Percentiles rank a stretch among this genome's conserved stretches.
These are phyloP conservation scores for Neltuma alba DNA, from an alignment of 306 rosid species.

Conservation along the genomic window DNA sequence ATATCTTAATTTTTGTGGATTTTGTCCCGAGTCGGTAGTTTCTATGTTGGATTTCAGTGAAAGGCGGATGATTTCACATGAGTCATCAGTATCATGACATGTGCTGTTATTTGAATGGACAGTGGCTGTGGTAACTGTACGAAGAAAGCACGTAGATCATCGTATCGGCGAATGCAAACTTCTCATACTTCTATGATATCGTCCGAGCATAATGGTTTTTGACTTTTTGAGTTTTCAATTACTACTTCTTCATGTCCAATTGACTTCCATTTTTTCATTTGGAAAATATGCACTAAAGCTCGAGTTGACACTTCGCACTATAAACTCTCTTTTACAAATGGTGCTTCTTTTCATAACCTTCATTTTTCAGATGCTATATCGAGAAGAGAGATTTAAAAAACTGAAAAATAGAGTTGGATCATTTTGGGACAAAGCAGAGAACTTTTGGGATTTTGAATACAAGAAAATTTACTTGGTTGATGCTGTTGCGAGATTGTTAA, in stretches of 20 bases:
- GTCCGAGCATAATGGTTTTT: background rate
- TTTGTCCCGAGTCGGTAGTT: background rate
- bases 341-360: background rate
- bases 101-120: constrained; percentile 24
- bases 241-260: too few relatives aligned
- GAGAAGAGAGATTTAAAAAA: background rate
- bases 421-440: background rate
- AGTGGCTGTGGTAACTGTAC: constrained; percentile 21
- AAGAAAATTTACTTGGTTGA: background rate
- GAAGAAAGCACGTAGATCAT: constrained; percentile 10
- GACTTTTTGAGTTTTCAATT: background rate
- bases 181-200: background rate
- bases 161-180: background rate
- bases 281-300: background rate
- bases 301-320: background rate
- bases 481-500: too few relatives aligned
- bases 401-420: background rate
- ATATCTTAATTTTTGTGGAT: background rate
- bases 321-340: background rate
- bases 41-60: background rate
- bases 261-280: background rate
- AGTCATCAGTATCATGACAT: background rate
- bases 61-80: background rate
- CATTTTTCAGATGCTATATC: background rate
- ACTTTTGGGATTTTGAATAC: background rate